Evolutionary conservation across 2,329 filamentous ascomycete genomes (phyloP).

Genomic region (Polychaeton citri): DNA sequence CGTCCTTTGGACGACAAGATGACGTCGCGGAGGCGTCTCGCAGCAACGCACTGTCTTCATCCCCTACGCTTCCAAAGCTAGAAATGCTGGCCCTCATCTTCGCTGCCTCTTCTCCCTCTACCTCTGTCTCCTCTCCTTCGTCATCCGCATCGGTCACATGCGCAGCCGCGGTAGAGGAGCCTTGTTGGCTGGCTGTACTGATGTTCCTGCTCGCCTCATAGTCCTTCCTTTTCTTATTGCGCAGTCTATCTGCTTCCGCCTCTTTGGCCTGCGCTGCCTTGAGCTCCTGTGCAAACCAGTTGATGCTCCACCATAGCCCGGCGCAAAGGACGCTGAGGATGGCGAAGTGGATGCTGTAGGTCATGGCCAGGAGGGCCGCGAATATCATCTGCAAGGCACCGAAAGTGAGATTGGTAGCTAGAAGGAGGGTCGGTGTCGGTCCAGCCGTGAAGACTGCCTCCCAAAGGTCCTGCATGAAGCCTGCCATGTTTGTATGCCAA

Average conservation of each 20-base stretch:
- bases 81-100: constrained; percentile 5
- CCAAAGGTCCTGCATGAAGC: constrained; percentile 65
- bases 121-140: constrained; percentile 37
- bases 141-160: constrained; percentile 22
- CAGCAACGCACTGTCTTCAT: constrained; percentile 7
- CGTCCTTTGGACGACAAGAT: constrained; percentile 5
- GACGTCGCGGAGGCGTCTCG: constrained; percentile 7
- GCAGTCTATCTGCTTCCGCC: constrained; percentile 35
- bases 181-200: constrained; percentile 10
- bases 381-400: constrained; percentile 72
- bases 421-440: constrained; percentile 71
- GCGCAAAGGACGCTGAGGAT: constrained; percentile 66
- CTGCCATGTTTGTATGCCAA: constrained; percentile 19
- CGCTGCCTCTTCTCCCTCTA: constrained; percentile 12
- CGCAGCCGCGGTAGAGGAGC: constrained; percentile 14
- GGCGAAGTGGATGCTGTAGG: constrained; percentile 78
- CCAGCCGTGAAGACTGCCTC: constrained; percentile 88
- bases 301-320: constrained; percentile 84
- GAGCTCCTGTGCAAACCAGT: constrained; percentile 80
- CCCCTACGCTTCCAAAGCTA: constrained; percentile 3
- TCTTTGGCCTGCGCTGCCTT: constrained; percentile 32
- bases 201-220: constrained; percentile 8
- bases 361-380: constrained; percentile 60
- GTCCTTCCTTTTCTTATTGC: constrained; percentile 25
- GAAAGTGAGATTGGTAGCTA: constrained; percentile 85